These are phyloP conservation scores for Phaeodactylum tricornutum DNA, from an alignment of 108 stramenopile species.

Conservation along the genomic window DNA sequence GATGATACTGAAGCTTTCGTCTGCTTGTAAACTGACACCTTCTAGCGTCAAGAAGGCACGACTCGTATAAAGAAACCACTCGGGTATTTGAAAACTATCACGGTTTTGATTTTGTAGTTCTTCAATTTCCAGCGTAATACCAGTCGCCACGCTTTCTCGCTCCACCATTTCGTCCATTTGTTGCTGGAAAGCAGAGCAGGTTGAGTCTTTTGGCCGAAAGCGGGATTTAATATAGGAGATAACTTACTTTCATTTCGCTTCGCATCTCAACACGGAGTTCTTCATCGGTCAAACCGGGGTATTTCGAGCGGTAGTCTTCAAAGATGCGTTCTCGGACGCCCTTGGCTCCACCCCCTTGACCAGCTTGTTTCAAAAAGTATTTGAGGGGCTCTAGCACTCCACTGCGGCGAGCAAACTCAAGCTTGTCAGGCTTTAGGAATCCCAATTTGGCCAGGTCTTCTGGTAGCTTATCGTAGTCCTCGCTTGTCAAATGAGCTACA, in stretches of 20 bases:
- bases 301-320: constrained; percentile 17
- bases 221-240: no score
- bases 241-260: constrained; percentile 26
- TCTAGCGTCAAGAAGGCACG: constrained; percentile 66
- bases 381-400: constrained; percentile 47
- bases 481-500: constrained; percentile 65
- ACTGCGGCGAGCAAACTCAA: constrained; percentile 32
- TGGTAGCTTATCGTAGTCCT: constrained; percentile 66
- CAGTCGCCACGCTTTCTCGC: constrained; percentile 23
- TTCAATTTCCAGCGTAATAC: constrained; percentile 43
- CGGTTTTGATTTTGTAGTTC: constrained; percentile 39
- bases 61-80: constrained; percentile 50
- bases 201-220: no score
- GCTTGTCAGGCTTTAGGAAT: constrained; percentile 48
- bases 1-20: constrained; percentile 43
- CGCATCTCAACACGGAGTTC: constrained; percentile 22
- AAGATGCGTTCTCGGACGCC: constrained; percentile 34
- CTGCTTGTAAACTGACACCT: constrained; percentile 49
- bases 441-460: constrained; percentile 61
- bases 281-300: constrained; percentile 17
- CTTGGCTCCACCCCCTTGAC: constrained; percentile 43
- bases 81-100: constrained; percentile 46
- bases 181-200: not conserved
- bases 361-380: constrained; percentile 35
- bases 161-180: constrained; percentile 10